Conservation (phyloP, 2,329 filamentous ascomycete species). For the Chrysoporthe austroafricana region DNA sequence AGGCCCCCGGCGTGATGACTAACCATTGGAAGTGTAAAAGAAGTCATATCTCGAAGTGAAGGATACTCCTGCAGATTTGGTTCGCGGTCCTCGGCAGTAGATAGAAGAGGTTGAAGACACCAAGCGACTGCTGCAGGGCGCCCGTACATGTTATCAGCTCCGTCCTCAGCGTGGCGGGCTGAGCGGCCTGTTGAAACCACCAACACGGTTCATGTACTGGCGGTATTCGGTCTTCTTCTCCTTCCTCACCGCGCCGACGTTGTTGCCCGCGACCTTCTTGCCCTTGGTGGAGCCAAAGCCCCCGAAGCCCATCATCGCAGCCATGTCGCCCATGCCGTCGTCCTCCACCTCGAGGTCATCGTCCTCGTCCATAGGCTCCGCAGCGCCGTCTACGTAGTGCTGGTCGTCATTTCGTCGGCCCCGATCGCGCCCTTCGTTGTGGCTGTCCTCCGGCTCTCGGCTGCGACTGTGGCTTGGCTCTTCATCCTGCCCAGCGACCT, state of each 20-base stretch:
- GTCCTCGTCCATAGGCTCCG: conserved; percentile 40
- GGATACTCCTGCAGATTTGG: too few species aligned
- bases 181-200: conserved; percentile 80
- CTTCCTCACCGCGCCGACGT: conserved; percentile 80
- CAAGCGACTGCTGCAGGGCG: background rate
- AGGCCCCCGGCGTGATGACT: background rate
- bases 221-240: conserved; percentile 94
- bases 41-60: background rate
- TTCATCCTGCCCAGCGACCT: conserved; percentile 40
- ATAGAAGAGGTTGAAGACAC: background rate
- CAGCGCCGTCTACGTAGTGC: conserved; percentile 27
- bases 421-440: conserved; percentile 27
- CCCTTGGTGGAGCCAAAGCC: conserved; percentile 86
- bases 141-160: too few species aligned
- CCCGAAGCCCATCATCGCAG: conserved; percentile 87
- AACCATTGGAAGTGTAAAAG: background rate
- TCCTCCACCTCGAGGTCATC: conserved; percentile 63
- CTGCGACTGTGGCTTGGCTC: conserved; percentile 30
- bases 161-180: conserved; percentile 51
- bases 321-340: conserved; percentile 71
- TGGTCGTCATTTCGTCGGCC: conserved; percentile 19
- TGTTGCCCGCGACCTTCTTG: conserved; percentile 86
- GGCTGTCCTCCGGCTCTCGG: conserved; percentile 30
- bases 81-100: background rate
- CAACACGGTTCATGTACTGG: conserved; percentile 92